A percentile compares a stretch with the other conserved stretches of the same genome.
phyloP scores from a whole-genome alignment of 345 rosid genomes.

The Rhodamnia rubescens region DNA sequence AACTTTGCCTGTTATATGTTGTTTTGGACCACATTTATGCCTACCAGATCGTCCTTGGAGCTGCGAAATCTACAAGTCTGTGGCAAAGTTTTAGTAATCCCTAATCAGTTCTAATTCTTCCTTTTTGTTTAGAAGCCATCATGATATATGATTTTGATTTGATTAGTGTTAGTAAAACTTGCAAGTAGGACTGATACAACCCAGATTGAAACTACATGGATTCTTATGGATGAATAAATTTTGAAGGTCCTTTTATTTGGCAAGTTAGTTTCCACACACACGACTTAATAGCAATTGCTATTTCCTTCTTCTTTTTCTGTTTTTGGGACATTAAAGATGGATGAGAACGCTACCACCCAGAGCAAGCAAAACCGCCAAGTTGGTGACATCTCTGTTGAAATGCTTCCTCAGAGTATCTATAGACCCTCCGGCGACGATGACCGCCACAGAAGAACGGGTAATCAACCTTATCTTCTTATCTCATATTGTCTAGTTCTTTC shows the following conservation, averaged over 20 bases:
- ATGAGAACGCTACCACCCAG: conserved; percentile 29
- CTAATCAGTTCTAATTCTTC: too few species aligned
- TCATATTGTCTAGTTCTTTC: neutral
- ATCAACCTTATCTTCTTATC: neutral
- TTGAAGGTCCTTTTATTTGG: neutral
- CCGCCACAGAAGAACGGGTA: conserved; percentile 27
- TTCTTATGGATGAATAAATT: neutral
- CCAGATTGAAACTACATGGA: neutral
- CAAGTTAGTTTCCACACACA: neutral
- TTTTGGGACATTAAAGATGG: conserved; percentile 17
- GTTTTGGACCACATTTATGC: neutral
- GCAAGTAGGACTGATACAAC: neutral
- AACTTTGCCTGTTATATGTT: neutral
- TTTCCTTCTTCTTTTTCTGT: neutral
- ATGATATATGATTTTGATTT: neutral
- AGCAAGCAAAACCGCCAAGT: conserved; percentile 14
- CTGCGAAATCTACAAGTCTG: neutral
- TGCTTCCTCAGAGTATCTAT: conserved; percentile 16
- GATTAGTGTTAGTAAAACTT: neutral
- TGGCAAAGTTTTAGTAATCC: too few species aligned
- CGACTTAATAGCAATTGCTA: neutral
- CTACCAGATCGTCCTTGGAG: neutral
- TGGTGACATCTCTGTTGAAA: conserved; percentile 16
- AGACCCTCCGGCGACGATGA: conserved; percentile 56
- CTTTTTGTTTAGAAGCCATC: too few species aligned